Evolutionary conservation across 2,329 filamentous ascomycete species (phyloP).

Genomic region (Venturia nashicola): DNA sequence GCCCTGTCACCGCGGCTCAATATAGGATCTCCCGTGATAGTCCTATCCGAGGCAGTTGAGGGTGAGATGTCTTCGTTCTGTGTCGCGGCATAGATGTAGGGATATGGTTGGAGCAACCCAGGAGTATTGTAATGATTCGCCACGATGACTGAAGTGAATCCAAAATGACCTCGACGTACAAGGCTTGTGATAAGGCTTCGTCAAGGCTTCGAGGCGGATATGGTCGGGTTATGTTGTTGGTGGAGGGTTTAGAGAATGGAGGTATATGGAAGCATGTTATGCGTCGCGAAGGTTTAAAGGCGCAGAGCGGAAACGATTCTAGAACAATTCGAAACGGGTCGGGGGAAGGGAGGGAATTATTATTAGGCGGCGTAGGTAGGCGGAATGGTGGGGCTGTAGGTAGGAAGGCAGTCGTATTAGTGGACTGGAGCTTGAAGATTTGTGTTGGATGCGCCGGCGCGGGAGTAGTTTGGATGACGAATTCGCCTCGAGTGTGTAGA

Average conservation of each 20-base stretch:
- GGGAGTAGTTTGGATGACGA: neutral
- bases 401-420: neutral
- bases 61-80: slow-evolving; percentile 11
- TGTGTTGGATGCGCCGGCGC: neutral
- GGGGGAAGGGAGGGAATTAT: neutral
- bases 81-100: slow-evolving; percentile 14
- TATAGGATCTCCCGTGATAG: slow-evolving; percentile 12
- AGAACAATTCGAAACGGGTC: neutral
- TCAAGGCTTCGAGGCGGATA: neutral
- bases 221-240: neutral
- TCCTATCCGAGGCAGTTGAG: slow-evolving; percentile 13
- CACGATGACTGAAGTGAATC: slow-evolving; percentile 15
- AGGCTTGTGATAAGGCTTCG: neutral
- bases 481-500: neutral
- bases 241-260: neutral
- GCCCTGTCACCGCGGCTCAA: slow-evolving; percentile 12
- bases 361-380: neutral
- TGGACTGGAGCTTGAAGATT: neutral
- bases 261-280: slow-evolving; percentile 1
- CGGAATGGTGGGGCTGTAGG: neutral
- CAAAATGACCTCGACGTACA: neutral
- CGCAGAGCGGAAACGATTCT: neutral
- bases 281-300: neutral
- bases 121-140: slow-evolving; percentile 18
- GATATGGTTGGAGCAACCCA: slow-evolving; percentile 14